Base-by-base conservation (phyloP, 352 stramenopile genomes). In the Phytophthora fragariaefolia region DNA sequence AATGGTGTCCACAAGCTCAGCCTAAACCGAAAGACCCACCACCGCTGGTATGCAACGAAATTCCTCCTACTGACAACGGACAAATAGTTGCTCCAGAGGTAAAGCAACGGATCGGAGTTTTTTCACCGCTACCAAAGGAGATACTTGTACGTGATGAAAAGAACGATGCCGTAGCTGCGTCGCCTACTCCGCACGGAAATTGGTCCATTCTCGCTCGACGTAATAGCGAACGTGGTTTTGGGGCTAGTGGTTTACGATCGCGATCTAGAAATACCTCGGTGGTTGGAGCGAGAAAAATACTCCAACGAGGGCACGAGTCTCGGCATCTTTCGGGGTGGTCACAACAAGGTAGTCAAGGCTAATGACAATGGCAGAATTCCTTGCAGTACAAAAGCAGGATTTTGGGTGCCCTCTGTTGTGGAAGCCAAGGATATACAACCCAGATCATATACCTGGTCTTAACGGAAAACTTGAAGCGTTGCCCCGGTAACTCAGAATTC, bases 41-140 rank as follows among this genome's bases (percentile, higher is more conserved):
- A 24, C 68, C 74, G 6, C 60, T 90, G 6, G 75, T 81, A 32
- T 94, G 83, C 58, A 64, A 66, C 13, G 78, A 92, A 58, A 80
- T 92, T 18, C 70, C 77, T 15, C 76, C 87, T 6, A 85, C 80
- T 0, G 83, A 92, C 48, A 78, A 80, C 32, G 85, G 66, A 23
- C 72, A 89, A 46, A 67, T 71, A 5, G 73, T 92, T 9, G 73
- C 81, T 4, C 38, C 69, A 28, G 72, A 77, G 4, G 57, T 92
- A 20, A 80, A 80, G 47, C 69, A 89, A 42, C 73, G 70, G n/a
- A 84, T 92, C 52, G 73, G 71, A 2, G 56, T 22, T 13, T 75
- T 90, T 15, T 43, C 60, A 26, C 56, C 75, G 9, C 52, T 92
- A 4, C 62, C 58, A 2, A 92, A 87, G 55, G 83, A 91, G 18